phyloP scores from a whole-genome alignment of 1,284 basidiomycete species.

The Boletellus deceptivus region DNA sequence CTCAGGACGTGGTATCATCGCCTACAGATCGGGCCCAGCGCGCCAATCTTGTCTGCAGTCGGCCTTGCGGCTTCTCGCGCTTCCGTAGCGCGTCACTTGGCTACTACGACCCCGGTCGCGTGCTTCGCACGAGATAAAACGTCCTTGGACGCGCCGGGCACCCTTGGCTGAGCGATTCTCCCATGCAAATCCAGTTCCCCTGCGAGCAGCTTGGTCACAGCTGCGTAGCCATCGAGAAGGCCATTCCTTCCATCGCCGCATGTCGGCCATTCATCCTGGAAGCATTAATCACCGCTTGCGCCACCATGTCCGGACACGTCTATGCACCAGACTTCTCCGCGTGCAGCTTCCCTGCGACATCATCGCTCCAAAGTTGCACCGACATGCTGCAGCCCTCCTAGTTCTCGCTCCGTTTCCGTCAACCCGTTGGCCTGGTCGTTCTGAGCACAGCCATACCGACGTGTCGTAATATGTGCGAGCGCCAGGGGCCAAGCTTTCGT shows the following conservation, averaged over 20 bases:
- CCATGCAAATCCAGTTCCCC: constrained; percentile 28
- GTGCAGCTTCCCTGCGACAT: constrained; percentile 29
- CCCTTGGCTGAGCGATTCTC: constrained; percentile 16
- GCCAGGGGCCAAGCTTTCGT: not conserved
- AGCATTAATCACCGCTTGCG: constrained; percentile 34
- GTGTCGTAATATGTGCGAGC: not conserved
- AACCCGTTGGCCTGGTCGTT: constrained; percentile 3
- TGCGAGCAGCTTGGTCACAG: constrained; percentile 6
- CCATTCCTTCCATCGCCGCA: constrained; percentile 27
- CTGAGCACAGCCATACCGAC: constrained; percentile 2
- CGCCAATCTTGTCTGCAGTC: constrained; percentile 23
- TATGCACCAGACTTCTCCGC: constrained; percentile 24
- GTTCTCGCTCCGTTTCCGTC: constrained; percentile 21
- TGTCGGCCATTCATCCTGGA: constrained; percentile 29
- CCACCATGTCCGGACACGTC: constrained; percentile 27
- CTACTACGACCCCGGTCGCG: constrained; percentile 10
- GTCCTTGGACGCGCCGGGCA: constrained; percentile 3
- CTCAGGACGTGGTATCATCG: constrained; percentile 3
- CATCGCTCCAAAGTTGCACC: constrained; percentile 21
- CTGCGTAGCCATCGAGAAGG: constrained; percentile 14
- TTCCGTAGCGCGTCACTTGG: constrained; percentile 19
- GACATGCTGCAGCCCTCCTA: constrained; percentile 10
- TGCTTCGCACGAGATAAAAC: constrained; percentile 22
- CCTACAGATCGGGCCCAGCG: constrained; percentile 22
- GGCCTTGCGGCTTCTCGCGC: constrained; percentile 12